Conservation (phyloP, 2,329 filamentous ascomycete genomes). For the Claviceps sp. region DNA sequence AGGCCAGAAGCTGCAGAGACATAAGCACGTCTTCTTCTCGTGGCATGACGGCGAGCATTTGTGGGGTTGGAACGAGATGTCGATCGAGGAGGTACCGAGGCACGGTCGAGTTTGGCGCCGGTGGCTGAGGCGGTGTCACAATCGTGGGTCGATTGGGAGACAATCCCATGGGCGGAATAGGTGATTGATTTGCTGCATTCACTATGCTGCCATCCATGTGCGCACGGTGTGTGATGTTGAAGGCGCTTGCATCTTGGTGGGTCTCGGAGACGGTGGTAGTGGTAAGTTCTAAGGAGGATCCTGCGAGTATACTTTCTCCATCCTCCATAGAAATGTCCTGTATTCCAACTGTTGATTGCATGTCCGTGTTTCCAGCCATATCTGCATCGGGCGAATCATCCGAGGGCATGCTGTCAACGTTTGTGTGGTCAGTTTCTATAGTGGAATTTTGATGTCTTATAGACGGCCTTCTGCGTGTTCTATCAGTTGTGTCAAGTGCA, state of each 20-base stretch:
- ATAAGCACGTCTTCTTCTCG: constrained; percentile 95
- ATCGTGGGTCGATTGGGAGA: constrained; percentile 61
- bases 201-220: constrained; percentile 75
- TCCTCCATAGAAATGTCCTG: constrained; percentile 73
- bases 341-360: constrained; percentile 72
- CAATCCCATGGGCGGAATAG: constrained; percentile 54
- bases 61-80: constrained; percentile 52
- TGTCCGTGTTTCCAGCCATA: constrained; percentile 66
- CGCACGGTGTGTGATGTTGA: constrained; percentile 83
- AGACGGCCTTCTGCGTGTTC: constrained; percentile 60
- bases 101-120: constrained; percentile 55
- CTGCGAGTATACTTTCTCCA: constrained; percentile 64
- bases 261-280: constrained; percentile 70
- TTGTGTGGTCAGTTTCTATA: constrained; percentile 77
- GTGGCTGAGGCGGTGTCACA: constrained; percentile 61
- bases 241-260: constrained; percentile 70
- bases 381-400: constrained; percentile 65
- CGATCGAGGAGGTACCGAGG: constrained; percentile 71
- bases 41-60: constrained; percentile 80
- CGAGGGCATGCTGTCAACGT: constrained; percentile 69
- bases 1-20: constrained; percentile 91
- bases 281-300: constrained; percentile 58
- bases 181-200: constrained; percentile 54
- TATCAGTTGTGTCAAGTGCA: constrained; percentile 33
- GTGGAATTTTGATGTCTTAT: constrained; percentile 86